A percentile compares a stretch with the other conserved stretches of the same genome.
phyloP scores from a whole-genome alignment of 805 yeast genomes.

The Lachancea nothofagi region DNA sequence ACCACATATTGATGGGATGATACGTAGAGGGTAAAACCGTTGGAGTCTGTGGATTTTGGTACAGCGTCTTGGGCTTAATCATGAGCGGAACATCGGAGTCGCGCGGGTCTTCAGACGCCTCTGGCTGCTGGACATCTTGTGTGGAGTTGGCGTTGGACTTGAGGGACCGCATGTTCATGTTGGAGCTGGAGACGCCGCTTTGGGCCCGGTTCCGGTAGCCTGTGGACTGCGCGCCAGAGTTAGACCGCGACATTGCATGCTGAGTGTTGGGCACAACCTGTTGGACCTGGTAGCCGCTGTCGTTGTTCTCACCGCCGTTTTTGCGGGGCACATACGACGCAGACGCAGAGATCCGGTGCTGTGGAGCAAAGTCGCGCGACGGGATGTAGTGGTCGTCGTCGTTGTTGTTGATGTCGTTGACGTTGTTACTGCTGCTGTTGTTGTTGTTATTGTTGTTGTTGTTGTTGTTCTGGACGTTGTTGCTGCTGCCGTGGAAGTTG shows the following conservation, averaged over 20 bases:
- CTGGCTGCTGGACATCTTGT: constrained; percentile 3
- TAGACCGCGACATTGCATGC: constrained; percentile 15
- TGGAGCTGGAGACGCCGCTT: constrained; percentile 7
- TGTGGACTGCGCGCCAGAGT: constrained; percentile 12
- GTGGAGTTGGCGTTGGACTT: constrained; percentile 2
- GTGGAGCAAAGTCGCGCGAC: constrained; percentile 8
- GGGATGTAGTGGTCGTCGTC: constrained; percentile 5
- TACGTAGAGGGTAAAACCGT: constrained; percentile 35
- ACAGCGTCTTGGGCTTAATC: constrained; percentile 35
- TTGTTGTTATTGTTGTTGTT: background rate
- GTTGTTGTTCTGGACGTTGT: background rate
- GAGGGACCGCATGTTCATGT: constrained; percentile 4
- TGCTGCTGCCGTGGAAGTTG: background rate
- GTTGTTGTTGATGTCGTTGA: background rate
- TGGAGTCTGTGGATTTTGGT: constrained; percentile 36
- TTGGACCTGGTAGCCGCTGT: constrained; percentile 20
- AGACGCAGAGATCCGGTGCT: constrained; percentile 10
- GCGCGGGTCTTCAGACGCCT: constrained; percentile 7
- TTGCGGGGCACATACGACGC: constrained; percentile 28
- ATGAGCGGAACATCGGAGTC: constrained; percentile 25
- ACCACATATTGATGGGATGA: constrained; percentile 35
- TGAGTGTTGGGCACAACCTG: constrained; percentile 32
- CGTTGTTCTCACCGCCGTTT: constrained; percentile 12
- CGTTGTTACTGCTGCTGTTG: background rate
- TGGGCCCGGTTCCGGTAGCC: constrained; percentile 9